Percentiles rank a stretch among this genome's conserved stretches.
Conservation (phyloP, 139 green algal genomes). For the Chlamydomonas urium region DNA sequence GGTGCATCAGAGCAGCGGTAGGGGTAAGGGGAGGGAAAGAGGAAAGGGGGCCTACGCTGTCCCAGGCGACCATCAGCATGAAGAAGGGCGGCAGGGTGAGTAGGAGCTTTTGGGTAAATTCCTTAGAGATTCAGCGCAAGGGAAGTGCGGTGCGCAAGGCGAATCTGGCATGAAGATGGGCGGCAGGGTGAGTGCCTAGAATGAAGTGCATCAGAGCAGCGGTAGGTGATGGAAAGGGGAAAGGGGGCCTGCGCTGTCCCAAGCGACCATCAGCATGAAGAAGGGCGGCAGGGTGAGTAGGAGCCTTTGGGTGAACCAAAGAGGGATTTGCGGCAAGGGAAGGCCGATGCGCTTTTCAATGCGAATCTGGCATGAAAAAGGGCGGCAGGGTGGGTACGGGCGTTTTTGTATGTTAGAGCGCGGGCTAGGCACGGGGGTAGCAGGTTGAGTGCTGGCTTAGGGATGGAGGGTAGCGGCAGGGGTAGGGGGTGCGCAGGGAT, state of each 20-base stretch:
- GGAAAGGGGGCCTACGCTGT: background rate
- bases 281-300: background rate
- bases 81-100: background rate
- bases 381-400: conserved; percentile 74
- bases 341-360: too few relatives aligned
- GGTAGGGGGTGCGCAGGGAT: background rate
- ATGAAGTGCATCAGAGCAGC: conserved; percentile 3
- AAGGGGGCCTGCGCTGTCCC: background rate
- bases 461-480: too few relatives aligned
- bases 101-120: background rate
- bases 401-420: background rate
- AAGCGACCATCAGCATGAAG: too few relatives aligned
- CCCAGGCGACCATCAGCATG: too few relatives aligned
- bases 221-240: background rate
- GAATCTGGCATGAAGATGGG: conserved; percentile 89
- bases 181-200: conserved; percentile 64
- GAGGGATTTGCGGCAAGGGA: background rate
- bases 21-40: background rate
- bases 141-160: background rate
- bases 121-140: background rate
- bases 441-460: too few relatives aligned
- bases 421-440: too few relatives aligned
- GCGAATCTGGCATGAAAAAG: conserved; percentile 86
- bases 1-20: background rate
- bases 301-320: background rate